These are phyloP conservation scores for Neurospora sp. DNA, from an alignment of 495 filamentous ascomycete species.

Conservation along the genomic window DNA sequence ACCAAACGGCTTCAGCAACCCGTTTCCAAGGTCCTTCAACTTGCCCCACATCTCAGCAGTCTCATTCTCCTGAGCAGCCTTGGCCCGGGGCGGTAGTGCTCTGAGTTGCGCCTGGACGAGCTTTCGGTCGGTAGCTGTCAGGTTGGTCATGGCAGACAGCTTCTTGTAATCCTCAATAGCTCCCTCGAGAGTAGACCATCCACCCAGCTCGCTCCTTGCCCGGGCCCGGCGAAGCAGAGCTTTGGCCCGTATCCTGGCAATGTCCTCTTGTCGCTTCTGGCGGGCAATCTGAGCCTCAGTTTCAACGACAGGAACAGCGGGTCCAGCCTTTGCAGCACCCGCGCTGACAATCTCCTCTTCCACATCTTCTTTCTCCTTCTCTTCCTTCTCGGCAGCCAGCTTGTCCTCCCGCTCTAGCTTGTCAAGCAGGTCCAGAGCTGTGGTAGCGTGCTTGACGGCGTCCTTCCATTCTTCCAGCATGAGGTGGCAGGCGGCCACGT, in stretches of 20 bases:
- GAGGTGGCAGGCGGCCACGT: slow-evolving; percentile 83
- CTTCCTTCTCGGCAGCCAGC: slow-evolving; percentile 38
- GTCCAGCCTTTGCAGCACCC: slow-evolving; percentile 38
- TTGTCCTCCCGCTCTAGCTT: slow-evolving; percentile 34
- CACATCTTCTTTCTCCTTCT: slow-evolving; percentile 47
- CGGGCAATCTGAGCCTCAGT: slow-evolving; percentile 17
- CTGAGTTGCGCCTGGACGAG: slow-evolving; percentile 56
- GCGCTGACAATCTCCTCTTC: slow-evolving; percentile 48
- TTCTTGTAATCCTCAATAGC: slow-evolving; percentile 68
- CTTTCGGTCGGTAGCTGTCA: slow-evolving; percentile 53
- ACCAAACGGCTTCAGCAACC: slow-evolving; percentile 85
- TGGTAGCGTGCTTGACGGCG: slow-evolving; percentile 61
- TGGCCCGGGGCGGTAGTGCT: slow-evolving; percentile 53
- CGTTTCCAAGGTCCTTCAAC: slow-evolving; percentile 87
- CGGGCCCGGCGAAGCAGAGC: slow-evolving; percentile 76
- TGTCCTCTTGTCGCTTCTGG: slow-evolving; percentile 42
- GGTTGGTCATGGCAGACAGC: slow-evolving; percentile 43
- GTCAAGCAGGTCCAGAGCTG: slow-evolving; percentile 62
- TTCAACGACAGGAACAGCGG: slow-evolving; percentile 29
- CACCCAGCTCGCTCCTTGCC: slow-evolving; percentile 56
- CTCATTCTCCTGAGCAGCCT: slow-evolving; percentile 71
- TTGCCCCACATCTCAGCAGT: slow-evolving; percentile 96
- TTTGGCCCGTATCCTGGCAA: slow-evolving; percentile 73
- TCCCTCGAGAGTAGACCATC: slow-evolving; percentile 74
- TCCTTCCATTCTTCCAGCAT: slow-evolving; percentile 83